Percentiles rank a stretch among this genome's conserved stretches.
phyloP scores from a whole-genome alignment of 441 rosid species.

The Iberis amara region DNA sequence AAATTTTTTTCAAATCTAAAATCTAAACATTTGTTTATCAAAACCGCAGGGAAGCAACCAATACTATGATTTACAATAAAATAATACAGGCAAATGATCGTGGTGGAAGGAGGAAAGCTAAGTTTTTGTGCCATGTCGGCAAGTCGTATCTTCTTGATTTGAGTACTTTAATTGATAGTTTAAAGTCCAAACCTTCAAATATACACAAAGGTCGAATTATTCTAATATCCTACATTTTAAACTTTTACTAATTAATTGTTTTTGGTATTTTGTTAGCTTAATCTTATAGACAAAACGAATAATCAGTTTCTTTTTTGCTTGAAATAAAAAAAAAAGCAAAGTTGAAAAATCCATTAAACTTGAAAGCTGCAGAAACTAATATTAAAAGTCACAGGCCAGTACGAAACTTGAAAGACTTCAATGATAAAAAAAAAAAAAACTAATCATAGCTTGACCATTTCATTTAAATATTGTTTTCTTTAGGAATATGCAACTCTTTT shows the following conservation, averaged over 20 bases:
- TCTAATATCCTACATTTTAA: not conserved
- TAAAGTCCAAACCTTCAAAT: not conserved
- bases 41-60: no score
- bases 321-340: slow-evolving; percentile 15
- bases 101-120: slow-evolving; percentile 31
- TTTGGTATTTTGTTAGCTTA: not conserved
- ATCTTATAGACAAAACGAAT: slow-evolving; percentile 11
- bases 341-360: slow-evolving; percentile 30
- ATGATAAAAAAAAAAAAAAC: slow-evolving; percentile 19
- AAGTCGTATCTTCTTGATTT: slow-evolving; percentile 28
- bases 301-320: slow-evolving; percentile 10
- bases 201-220: not conserved
- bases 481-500: slow-evolving; percentile 17
- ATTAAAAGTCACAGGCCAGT: slow-evolving; percentile 22
- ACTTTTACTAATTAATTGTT: not conserved
- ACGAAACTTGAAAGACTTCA: slow-evolving; percentile 25
- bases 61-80: slow-evolving; percentile 25
- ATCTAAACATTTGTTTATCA: no score
- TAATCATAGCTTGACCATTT: slow-evolving; percentile 31
- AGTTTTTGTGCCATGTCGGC: slow-evolving; percentile 45
- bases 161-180: not conserved
- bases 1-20: no score
- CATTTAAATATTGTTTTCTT: slow-evolving; percentile 25
- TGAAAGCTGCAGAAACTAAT: slow-evolving; percentile 21
- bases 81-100: slow-evolving; percentile 31